These are phyloP conservation scores for Cryptosporidium muris DNA, from an alignment of 169 alveolate genomes.

Conservation along the genomic window DNA sequence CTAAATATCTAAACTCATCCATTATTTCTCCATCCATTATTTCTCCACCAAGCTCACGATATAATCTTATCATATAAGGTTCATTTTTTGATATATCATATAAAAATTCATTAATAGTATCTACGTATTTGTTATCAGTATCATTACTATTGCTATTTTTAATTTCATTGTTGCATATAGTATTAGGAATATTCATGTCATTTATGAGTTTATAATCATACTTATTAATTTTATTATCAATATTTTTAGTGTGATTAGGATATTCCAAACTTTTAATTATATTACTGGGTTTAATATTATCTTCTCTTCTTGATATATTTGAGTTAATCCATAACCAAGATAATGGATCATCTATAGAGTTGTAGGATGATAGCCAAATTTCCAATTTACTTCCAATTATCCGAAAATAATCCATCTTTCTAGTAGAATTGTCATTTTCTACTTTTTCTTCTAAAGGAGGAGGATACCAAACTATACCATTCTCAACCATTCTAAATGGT, in stretches of 20 bases:
- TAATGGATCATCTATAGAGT: slow-evolving; percentile 57
- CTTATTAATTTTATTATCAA: too few species aligned
- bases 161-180: neutral
- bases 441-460: too few species aligned
- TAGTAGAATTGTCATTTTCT: too few species aligned
- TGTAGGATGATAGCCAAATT: neutral
- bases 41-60: slow-evolving; percentile 16
- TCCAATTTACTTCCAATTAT: neutral
- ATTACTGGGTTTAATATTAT: too few species aligned
- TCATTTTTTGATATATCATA: neutral
- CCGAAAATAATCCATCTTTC: too few species aligned
- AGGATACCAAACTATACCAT: too few species aligned
- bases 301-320: neutral
- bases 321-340: slow-evolving; percentile 28
- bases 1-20: neutral
- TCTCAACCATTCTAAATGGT: neutral
- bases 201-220: too few species aligned
- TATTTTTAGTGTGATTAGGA: too few species aligned
- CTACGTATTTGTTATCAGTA: neutral
- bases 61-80: slow-evolving; percentile 17
- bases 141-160: slow-evolving; percentile 3
- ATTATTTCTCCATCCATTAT: slow-evolving; percentile 3
- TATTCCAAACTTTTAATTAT: too few species aligned
- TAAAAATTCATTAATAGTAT: neutral
- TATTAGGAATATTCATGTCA: too few species aligned